These are phyloP conservation scores for Ophiostoma ulmi DNA, from an alignment of 2,329 filamentous ascomycete genomes.

Conservation along the genomic window DNA sequence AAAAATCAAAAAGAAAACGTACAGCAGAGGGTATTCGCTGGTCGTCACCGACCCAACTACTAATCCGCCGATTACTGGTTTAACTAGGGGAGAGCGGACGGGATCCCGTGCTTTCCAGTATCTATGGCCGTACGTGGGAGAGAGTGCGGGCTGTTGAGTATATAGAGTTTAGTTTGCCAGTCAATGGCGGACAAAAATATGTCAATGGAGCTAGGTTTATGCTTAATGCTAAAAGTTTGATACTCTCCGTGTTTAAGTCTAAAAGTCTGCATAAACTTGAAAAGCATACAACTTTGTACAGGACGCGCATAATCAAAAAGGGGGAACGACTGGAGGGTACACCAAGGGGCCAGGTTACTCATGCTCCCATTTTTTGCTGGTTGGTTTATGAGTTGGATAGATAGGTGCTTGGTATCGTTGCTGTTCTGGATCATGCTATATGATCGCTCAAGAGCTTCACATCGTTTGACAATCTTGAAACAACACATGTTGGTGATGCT, in stretches of 20 bases:
- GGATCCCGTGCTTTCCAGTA: too few relatives aligned
- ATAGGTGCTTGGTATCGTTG: too few relatives aligned
- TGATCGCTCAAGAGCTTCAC: neutral
- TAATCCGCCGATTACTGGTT: too few relatives aligned
- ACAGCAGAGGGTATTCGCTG: too few relatives aligned
- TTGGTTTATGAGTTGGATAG: too few relatives aligned
- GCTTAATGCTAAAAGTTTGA: neutral
- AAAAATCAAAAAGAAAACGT: too few relatives aligned
- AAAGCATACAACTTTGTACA: neutral
- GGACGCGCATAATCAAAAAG: neutral
- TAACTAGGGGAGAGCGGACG: too few relatives aligned
- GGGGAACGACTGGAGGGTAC: neutral
- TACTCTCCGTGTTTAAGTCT: neutral
- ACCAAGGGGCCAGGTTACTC: neutral
- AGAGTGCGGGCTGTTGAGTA: neutral
- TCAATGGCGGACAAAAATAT: too few relatives aligned
- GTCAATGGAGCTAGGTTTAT: neutral
- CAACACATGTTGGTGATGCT: neutral
- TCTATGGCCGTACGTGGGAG: neutral
- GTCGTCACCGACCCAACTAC: too few relatives aligned
- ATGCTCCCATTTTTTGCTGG: too few relatives aligned
- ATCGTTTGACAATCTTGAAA: neutral
- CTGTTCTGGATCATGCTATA: neutral
- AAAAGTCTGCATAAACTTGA: neutral
- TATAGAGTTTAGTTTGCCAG: neutral